Conservation (phyloP, 1,284 basidiomycete species). For the Hortiboletus rubellus region DNA sequence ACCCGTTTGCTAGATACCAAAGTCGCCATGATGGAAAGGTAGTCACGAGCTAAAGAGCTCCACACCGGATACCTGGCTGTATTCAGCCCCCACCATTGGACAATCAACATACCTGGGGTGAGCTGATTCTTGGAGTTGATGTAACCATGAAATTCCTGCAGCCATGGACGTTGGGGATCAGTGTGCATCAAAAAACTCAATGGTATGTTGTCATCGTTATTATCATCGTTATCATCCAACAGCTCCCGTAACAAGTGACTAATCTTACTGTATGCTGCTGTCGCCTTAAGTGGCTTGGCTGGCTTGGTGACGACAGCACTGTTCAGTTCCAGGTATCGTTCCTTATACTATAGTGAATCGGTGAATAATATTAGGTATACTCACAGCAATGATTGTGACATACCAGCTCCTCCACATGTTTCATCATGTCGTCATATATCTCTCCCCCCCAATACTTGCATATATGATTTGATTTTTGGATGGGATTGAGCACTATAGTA, state of each 20-base stretch:
- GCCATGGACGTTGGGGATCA: no score
- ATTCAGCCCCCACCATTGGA: no score
- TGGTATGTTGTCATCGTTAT: no score
- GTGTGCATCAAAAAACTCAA: no score
- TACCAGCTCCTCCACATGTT: conserved; percentile 3
- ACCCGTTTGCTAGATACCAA: no score
- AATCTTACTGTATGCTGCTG: neutral
- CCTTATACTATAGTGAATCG: neutral
- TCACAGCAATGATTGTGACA: neutral
- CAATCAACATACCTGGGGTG: no score
- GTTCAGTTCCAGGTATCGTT: neutral
- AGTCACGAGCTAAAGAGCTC: no score
- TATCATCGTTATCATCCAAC: neutral
- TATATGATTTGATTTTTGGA: conserved; percentile 11
- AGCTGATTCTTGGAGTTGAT: no score
- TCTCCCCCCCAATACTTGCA: conserved; percentile 6
- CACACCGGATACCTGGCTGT: no score
- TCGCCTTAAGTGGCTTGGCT: neutral
- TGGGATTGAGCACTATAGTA: conserved; percentile 1
- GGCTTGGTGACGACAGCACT: neutral
- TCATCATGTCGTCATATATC: neutral
- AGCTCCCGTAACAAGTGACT: no score
- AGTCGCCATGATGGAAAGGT: no score
- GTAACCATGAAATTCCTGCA: no score
- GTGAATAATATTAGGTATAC: neutral